Evolutionary conservation across 495 filamentous ascomycete genomes (phyloP), one percentile per base, ranked within the genome.

Genomic region (Thermochaetoides thermophila): DNA sequence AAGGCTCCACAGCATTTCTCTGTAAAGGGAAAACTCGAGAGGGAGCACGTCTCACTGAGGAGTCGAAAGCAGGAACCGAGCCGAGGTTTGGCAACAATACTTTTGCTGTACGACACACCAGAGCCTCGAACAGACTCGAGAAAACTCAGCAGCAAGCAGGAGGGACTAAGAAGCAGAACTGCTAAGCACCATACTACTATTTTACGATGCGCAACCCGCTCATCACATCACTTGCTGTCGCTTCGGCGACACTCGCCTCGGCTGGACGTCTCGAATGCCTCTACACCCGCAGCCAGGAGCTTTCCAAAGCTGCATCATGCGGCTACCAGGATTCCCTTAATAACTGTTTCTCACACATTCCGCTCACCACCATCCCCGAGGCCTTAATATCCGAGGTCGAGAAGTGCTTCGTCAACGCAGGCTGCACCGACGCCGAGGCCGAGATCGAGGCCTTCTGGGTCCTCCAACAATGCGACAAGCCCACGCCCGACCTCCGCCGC

Each of bases 381-480:
- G 31, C 41, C 36, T 38, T 51, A 30, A 32, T 34, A 13, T 31
- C 31, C 7, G 44, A 53, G 23, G 37, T 63, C 17, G 53, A 61
- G 34, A 41, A 29, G 10, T 64, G 60, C 40, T 63, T 60, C 42
- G 25, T 35, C 15, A 39, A 49, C 30, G 53, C 53, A 17, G 59
- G 56, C 17, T 66, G 62, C 51, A 52, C 53, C 2, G 10, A 30
- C 23, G 46, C 42, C 21, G 58, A 63, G 32, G 42, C 59, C 14
- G 27, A 31, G 24, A 46, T 53, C 43, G 50, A 61, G 32, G 54
- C 52, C 27, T 27, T 31, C 22, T 55, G 46, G 37, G 37, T 52
- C 4, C 40, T 58, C 5, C 27, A 44, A 20, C 45, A 34, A 22
- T 59, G 59, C 49, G 44, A 51, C 19, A 33, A 41, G 27, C 31